Evolutionary conservation across 78 protist species (phyloP), one percentile per base, ranked within the genome.

Genomic region (Mantamonas sphyraenae): DNA sequence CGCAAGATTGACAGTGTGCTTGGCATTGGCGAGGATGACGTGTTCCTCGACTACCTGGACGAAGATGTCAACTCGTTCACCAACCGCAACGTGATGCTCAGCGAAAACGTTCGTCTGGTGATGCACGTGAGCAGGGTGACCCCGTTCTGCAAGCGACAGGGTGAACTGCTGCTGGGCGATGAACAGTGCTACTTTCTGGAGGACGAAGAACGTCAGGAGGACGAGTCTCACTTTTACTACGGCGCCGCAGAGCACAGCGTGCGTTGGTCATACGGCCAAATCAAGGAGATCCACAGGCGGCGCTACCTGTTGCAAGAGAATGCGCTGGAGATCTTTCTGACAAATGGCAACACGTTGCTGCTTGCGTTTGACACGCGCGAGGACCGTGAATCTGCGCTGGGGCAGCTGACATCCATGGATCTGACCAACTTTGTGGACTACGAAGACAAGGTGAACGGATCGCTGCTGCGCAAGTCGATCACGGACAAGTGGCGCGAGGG

Each of bases 301-400:
- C 82, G 96, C 34, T 80, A 81, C 74, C 65, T 76, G 50, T 58
- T 91, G 17, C 71, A 77, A 56, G 55, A 82, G 68, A 64, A 22
- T 38, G 96, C 90, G n/a, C 47, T 91, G 20, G 96, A 91, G 68
- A 68, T 91, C 20, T 84, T 84, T 53, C 40, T 91, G 45, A 62
- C 64, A 20, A 73, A 77, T 53, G 84, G 89, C 30, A 79, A 68
- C 56, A 64, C 91, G 0, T 47, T 75, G 38, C 37, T 91, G 42
- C 63, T 90, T 50, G 87, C 88, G 4, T 90, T 90, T 40, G 35
- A n/a, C 3, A 53, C 75, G 50, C 9, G 55, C 22, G 20, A n/a
- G 5, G 64, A 38, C 60, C 68, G 91, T 3, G 79, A 80, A 40
- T 40, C 9, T 40, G 9, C 9, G 57, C 1, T 20, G 1, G 20